These are phyloP conservation scores for Malus sylvestris DNA, from an alignment of 306 rosid species.

Conservation along the genomic window DNA sequence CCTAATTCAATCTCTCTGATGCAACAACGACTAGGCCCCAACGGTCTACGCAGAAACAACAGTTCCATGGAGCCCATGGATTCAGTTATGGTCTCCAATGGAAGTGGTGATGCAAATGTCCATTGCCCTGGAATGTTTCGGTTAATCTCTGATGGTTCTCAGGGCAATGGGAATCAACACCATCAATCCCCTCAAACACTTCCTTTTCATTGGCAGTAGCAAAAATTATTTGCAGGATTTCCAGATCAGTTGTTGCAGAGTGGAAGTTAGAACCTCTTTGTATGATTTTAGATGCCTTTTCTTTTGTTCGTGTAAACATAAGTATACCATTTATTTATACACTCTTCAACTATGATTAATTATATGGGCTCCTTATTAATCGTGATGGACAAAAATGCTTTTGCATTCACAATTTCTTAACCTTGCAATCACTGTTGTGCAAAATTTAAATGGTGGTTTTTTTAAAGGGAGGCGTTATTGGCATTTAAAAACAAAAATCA, in stretches of 20 bases:
- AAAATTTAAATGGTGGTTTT: too few species aligned
- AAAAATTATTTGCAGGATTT: not conserved
- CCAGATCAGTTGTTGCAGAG: not conserved
- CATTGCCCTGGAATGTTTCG: conserved; percentile 51
- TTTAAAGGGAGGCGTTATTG: too few species aligned
- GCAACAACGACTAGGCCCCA: conserved; percentile 27
- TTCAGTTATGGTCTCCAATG: conserved; percentile 47
- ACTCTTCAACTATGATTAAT: not conserved
- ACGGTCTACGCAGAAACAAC: conserved; percentile 30
- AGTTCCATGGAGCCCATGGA: conserved; percentile 37
- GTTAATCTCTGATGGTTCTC: conserved; percentile 42
- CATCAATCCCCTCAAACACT: conserved; percentile 42
- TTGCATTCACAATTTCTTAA: not conserved
- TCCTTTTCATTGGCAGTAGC: conserved; percentile 74
- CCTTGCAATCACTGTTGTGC: not conserved
- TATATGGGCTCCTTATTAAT: not conserved
- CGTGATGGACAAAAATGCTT: not conserved
- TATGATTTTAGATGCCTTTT: not conserved
- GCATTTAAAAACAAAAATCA: too few species aligned
- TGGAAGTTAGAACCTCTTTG: conserved; percentile 6
- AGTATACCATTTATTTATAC: not conserved
- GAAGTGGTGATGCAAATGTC: conserved; percentile 21
- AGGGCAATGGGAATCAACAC: conserved; percentile 25
- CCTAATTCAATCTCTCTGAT: conserved; percentile 35
- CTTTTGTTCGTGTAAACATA: conserved; percentile 3